Base-by-base conservation (phyloP, 306 rosid species). In the Potentilla sterilis region DNA sequence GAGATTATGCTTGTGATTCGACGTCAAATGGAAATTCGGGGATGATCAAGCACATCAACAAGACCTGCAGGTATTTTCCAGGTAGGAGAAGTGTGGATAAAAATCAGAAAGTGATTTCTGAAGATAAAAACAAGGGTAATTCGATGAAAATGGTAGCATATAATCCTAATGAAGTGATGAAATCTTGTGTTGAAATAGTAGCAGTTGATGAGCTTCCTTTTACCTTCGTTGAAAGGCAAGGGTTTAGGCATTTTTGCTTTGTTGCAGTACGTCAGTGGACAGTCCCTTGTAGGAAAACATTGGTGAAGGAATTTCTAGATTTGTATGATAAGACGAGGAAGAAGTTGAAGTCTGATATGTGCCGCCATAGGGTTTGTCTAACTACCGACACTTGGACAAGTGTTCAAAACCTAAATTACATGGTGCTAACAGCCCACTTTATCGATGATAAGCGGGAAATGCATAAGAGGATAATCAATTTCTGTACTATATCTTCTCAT, bases 331-430 rank as follows among this genome's bases (percentile, higher is more conserved):
- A 28, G 28, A 28, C 28, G 28, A 28, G 28, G 28, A 28, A 28
- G 28, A 28, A 28, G 28, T 28, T 28, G 28, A 28, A 28, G 28
- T 28, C 28, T 28, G 28, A 28, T 28, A 28, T 28, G 28, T 28
- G 28, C 28, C 28, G 28, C 28, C 28, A 28, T 28, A 28, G 28
- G 28, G 28, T 28, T 1, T 28, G 28, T 13, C 37, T 15, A 16
- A 63, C 68, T 8, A 64, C 46, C 8, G 46, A 63, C 12, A 63
- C 22, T 63, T 63, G 68, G 68, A 61, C 68, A 63, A 63, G 44
- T 63, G 21, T 63, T 37, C 24, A 63, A 35, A 63, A 35, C 43
- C 0, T 7, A 5, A 35, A 35, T 16, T 63, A 35, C 21, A 34
- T 63, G 68, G 44, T 63, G 43, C 67, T 34, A 34, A 63, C 44